Percentiles rank a stretch among this genome's conserved stretches.
Conservation (phyloP, 23 red algal species). For the Gracilaria gracilis region DNA sequence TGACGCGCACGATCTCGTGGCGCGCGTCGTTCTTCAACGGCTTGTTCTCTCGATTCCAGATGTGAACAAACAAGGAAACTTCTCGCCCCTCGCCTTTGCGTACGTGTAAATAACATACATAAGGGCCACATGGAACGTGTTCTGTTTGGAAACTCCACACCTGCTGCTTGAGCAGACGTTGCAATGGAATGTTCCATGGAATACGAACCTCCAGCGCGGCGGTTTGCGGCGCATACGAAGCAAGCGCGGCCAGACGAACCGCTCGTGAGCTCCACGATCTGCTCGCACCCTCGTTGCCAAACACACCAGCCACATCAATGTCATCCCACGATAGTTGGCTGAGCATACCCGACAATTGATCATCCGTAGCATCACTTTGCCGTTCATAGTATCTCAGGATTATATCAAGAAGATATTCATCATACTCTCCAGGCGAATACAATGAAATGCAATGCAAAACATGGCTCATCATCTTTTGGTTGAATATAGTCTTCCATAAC, state of each 20-base stretch:
- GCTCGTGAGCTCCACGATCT: slow-evolving; percentile 32
- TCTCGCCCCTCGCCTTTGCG: slow-evolving; percentile 45
- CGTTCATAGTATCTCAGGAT: slow-evolving; percentile 46
- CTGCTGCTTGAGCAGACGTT: slow-evolving; percentile 41
- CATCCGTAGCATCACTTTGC: slow-evolving; percentile 23
- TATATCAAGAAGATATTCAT: slow-evolving; percentile 57
- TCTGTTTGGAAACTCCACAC: slow-evolving; percentile 65
- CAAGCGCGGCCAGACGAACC: slow-evolving; percentile 48
- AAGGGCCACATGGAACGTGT: slow-evolving; percentile 58
- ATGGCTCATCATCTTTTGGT: slow-evolving; percentile 61
- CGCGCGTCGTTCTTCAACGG: slow-evolving; percentile 57
- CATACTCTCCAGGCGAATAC: slow-evolving; percentile 38
- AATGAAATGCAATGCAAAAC: slow-evolving; percentile 44
- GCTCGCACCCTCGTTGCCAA: slow-evolving; percentile 18
- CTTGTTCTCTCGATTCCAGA: slow-evolving; percentile 56
- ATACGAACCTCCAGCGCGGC: slow-evolving; percentile 63
- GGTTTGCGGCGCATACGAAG: slow-evolving; percentile 50
- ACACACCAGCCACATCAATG: slow-evolving; percentile 35
- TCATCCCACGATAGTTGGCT: slow-evolving; percentile 63
- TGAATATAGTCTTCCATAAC: slow-evolving; percentile 47
- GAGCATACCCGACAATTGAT: slow-evolving; percentile 40
- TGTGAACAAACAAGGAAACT: slow-evolving; percentile 63
- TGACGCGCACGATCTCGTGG: slow-evolving; percentile 61
- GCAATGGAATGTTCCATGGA: slow-evolving; percentile 69
- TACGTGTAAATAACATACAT: slow-evolving; percentile 64